A percentile compares a stretch with the other conserved stretches of the same genome.
Evolutionary conservation across 148 eudicot genomes (phyloP).

Genomic region (Rhododendron henanense): DNA sequence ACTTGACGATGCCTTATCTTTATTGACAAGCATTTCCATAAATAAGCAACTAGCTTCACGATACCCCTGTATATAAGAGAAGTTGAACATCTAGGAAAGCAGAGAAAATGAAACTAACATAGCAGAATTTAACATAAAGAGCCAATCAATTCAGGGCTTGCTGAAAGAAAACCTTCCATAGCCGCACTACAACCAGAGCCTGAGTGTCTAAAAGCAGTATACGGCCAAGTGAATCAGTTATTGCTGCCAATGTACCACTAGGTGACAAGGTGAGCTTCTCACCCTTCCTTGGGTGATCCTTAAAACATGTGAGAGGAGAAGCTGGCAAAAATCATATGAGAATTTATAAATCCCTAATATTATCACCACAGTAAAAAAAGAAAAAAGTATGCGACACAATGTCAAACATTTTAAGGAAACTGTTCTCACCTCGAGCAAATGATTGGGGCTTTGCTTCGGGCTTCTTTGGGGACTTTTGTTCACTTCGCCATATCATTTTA

Average conservation of each 20-base stretch:
- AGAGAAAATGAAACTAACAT: neutral
- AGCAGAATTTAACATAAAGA: neutral
- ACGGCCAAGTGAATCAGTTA: slow-evolving; percentile 97
- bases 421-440: slow-evolving; percentile 69
- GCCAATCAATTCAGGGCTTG: slow-evolving; percentile 6
- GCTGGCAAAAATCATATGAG: slow-evolving; percentile 41
- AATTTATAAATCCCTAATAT: neutral
- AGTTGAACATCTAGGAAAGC: neutral
- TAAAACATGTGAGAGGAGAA: slow-evolving; percentile 78
- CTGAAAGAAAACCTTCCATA: slow-evolving; percentile 71
- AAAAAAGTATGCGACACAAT: neutral
- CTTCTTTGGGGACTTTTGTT: slow-evolving; percentile 42
- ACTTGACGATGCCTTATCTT: slow-evolving; percentile 42
- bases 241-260: slow-evolving; percentile 98
- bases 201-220: slow-evolving; percentile 88
- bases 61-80: slow-evolving; percentile 58
- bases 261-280: slow-evolving; percentile 95
- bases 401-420: neutral
- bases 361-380: neutral
- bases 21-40: slow-evolving; percentile 78
- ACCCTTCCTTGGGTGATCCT: slow-evolving; percentile 92
- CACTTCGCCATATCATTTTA: slow-evolving; percentile 81
- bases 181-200: slow-evolving; percentile 88
- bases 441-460: slow-evolving; percentile 76
- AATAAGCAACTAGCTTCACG: slow-evolving; percentile 91